Base-by-base conservation (phyloP, 2,329 filamentous ascomycete genomes). In the Cladosporium oxysporum region DNA sequence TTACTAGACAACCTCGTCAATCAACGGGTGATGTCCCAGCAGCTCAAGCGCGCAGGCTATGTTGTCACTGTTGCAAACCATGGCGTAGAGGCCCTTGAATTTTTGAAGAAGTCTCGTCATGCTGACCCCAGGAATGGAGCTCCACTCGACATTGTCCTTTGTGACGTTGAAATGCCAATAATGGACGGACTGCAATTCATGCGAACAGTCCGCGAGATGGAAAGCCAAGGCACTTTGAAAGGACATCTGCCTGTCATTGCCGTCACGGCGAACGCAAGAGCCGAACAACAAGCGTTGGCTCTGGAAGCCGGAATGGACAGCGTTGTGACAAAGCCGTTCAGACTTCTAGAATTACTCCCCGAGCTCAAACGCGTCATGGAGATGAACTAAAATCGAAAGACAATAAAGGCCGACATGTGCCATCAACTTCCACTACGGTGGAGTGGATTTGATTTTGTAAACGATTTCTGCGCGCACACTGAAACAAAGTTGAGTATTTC, bases 101-200 rank as follows among this genome's bases (percentile, higher is more conserved):
- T 49, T 5, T 8, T 63, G 14, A 16, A 35, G 7, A 63, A 57
- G n/a, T 31, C 44, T 10, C 33, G 59, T 47, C 23, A 35, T 18
- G 50, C 50, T 18, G 33, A 55, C 33, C 50, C 50, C 10, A 31
- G 2, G 7, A 23, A 31, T 3, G 61, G 61, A 10, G 69, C 66
- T 21, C 70, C 68, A 0, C 62, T 71, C 3, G 60, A 64, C 12
- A 50, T 91, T 50, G 88, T 92, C 14, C 77, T 92, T 4, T 92
- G 92, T 90, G 90, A 93, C 72, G 82, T 92, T 41, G 90, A 92
- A 73, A 92, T 93, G 90, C 91, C 91, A 0, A 83, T 92, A 53
- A 92, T 93, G 91, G 89, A 92, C 72, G 91, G 91, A 41, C 86
- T 90, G 75, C 88, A 88, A 4, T 91, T 90, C 68, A 87, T 90